Conservation (phyloP, 805 yeast genomes). For the Candida tallmaniae region DNA sequence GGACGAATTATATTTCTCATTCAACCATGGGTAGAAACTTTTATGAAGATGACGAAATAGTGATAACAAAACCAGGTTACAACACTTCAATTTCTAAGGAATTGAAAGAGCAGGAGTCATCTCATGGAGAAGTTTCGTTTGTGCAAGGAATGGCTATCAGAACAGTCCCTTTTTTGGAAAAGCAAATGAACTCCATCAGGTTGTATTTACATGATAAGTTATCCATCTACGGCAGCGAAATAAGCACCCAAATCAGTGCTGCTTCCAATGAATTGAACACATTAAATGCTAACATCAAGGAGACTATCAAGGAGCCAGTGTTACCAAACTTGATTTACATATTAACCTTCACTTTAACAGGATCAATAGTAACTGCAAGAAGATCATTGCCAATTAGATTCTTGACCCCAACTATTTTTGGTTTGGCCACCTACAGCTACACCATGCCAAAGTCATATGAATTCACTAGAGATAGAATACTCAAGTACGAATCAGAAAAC, state of each 20-base stretch:
- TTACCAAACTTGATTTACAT: conserved; percentile 54
- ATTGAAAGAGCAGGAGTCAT: conserved; percentile 34
- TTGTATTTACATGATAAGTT: conserved; percentile 33
- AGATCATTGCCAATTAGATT: conserved; percentile 48
- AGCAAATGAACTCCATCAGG: conserved; percentile 37
- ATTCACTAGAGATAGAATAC: conserved; percentile 23
- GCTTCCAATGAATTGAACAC: conserved; percentile 37
- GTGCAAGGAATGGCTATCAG: conserved; percentile 54
- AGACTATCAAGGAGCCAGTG: conserved; percentile 46
- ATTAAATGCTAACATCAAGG: conserved; percentile 25
- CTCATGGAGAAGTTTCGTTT: conserved; percentile 36
- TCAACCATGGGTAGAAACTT: conserved; percentile 38
- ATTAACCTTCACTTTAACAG: conserved; percentile 51
- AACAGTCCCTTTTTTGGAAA: conserved; percentile 44
- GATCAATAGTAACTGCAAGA: conserved; percentile 49
- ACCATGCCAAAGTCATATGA: conserved; percentile 49
- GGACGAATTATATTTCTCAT: background rate
- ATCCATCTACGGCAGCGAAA: conserved; percentile 38
- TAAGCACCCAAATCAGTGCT: conserved; percentile 44
- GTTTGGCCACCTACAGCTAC: conserved; percentile 39
- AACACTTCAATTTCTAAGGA: conserved; percentile 33
- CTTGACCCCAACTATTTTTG: conserved; percentile 47
- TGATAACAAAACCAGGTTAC: conserved; percentile 46
- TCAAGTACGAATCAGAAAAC: conserved; percentile 22
- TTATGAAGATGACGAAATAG: conserved; percentile 49